Evolutionary conservation across 1,139 yeast species (phyloP).

Genomic region (Suhomyces coccinellae): DNA sequence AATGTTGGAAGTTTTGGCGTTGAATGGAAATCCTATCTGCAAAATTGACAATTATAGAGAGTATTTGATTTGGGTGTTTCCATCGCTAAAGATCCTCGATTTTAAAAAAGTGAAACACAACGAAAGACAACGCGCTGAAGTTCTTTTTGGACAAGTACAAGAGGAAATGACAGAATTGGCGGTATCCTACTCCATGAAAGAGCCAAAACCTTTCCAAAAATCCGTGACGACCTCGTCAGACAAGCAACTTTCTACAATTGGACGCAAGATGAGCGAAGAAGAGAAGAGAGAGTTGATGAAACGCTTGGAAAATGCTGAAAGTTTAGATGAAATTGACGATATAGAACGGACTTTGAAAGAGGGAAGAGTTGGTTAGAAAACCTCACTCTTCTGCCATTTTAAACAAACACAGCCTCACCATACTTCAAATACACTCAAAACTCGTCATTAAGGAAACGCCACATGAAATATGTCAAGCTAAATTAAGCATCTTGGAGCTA

Average conservation of each 20-base stretch:
- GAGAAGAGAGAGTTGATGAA: conserved; percentile 54
- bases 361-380: conserved; percentile 21
- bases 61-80: conserved; percentile 61
- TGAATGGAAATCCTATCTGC: conserved; percentile 65
- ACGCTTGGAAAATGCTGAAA: conserved; percentile 60
- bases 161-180: conserved; percentile 16
- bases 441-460: too few relatives aligned
- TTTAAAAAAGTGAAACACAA: conserved; percentile 56
- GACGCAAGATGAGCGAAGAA: conserved; percentile 50
- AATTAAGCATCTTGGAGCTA: too few relatives aligned
- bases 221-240: conserved; percentile 1
- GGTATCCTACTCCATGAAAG: conserved; percentile 6
- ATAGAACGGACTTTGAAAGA: conserved; percentile 55
- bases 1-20: conserved; percentile 47
- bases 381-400: too few relatives aligned
- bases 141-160: conserved; percentile 44
- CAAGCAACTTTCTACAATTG: conserved; percentile 20
- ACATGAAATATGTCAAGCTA: too few relatives aligned
- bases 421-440: too few relatives aligned
- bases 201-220: not conserved
- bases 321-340: conserved; percentile 71
- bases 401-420: too few relatives aligned
- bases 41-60: conserved; percentile 56
- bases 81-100: conserved; percentile 64
- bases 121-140: conserved; percentile 51